Base-by-base conservation (phyloP, 768 basidiomycete species). In the Collybia sordida region DNA sequence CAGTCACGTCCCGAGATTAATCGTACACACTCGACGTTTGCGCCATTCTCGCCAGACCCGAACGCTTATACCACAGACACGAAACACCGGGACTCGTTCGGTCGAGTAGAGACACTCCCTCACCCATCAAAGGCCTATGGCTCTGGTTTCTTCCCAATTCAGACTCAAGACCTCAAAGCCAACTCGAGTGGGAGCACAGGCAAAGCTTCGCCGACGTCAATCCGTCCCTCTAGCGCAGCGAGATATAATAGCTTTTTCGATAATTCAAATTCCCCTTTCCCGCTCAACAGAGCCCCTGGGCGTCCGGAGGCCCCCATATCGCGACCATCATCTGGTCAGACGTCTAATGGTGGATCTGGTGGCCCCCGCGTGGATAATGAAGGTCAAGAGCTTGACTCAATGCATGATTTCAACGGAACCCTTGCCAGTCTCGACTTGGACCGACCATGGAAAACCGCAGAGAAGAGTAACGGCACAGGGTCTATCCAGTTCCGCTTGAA, bases 21-120 rank as follows among this genome's bases (percentile, higher is more conserved):
- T 38, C 70, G 72, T 39, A 46, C 66, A 4, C 67, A 64, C 43
- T 69, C 72, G 17, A 72, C 65, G 50, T 90, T 90, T 64, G 86
- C 87, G 6, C 88, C 88, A 3, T 91, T 91, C 68, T 90, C 89
- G 1, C 88, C 88, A 7, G 88, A 90, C 57, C 82, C 85, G 7
- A 85, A 80, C 55, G 64, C 73, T 18, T 70, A 70, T 58, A 61
- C 66, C 19, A 55, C 66, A 3, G 71, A 75, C 51, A 64, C 63
- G 38, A 53, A 64, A 55, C 63, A 65, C 37, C 73, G 70, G 52
- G 73, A 70, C 46, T 69, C 66, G 24, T 64, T 64, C 41, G 60
- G 68, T 34, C 68, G 67, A 45, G 53, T 67, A n/a, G 80, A 80
- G 43, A 43, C 64, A 9, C 64, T 81, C 42, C 68, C 79, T 18